Conservation (phyloP, 2,329 filamentous ascomycete species). For the Teratosphaeria nubilosa region DNA sequence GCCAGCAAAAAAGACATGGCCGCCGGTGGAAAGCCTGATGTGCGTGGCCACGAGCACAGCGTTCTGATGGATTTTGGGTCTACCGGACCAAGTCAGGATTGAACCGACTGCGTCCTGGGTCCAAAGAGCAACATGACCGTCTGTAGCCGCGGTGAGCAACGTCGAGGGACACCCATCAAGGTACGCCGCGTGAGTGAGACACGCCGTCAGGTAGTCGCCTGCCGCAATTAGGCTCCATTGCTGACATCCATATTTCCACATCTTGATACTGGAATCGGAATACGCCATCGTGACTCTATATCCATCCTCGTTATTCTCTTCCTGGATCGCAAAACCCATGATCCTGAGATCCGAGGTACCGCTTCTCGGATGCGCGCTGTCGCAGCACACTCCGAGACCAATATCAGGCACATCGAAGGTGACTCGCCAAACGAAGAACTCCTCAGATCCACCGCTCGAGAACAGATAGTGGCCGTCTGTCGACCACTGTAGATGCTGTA, state of each 20-base stretch:
- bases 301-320: conserved; percentile 7
- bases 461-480: conserved; percentile 58
- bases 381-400: conserved; percentile 43
- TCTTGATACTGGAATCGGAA: conserved; percentile 72
- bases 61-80: conserved; percentile 61
- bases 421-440: conserved; percentile 78
- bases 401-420: conserved; percentile 41
- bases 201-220: conserved; percentile 44
- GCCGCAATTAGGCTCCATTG: conserved; percentile 27
- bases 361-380: conserved; percentile 40
- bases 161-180: neutral
- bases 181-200: conserved; percentile 51
- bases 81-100: conserved; percentile 25
- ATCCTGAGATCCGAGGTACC: conserved; percentile 63
- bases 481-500: conserved; percentile 73
- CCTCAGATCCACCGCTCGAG: conserved; percentile 78
- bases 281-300: conserved; percentile 63
- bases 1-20: conserved; percentile 56
- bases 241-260: conserved; percentile 21
- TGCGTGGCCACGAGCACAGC: conserved; percentile 54
- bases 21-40: conserved; percentile 20
- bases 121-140: conserved; percentile 55
- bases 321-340: conserved; percentile 56
- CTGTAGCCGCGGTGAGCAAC: conserved; percentile 47
- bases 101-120: too few relatives aligned